These are phyloP conservation scores for Ganoderma resinaceum DNA, from an alignment of 1,284 basidiomycete species.

Conservation along the genomic window DNA sequence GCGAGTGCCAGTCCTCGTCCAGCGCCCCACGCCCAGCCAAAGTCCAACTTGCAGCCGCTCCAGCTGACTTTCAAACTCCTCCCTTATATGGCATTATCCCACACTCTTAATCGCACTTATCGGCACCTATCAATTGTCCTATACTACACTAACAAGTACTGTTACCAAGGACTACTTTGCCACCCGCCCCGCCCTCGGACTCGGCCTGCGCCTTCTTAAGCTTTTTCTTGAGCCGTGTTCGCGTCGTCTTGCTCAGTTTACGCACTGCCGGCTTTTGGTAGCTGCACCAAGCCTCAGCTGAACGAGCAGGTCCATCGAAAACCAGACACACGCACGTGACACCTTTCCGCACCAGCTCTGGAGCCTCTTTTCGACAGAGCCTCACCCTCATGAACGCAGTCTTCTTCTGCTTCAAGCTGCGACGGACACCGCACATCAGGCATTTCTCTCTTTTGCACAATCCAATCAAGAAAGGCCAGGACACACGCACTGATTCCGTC, in stretches of 20 bases:
- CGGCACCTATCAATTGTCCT: not conserved
- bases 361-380: constrained; percentile 59
- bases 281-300: constrained; percentile 42
- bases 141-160: not conserved
- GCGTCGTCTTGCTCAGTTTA: constrained; percentile 64
- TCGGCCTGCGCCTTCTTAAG: constrained; percentile 39
- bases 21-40: not conserved
- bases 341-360: constrained; percentile 47
- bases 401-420: constrained; percentile 67
- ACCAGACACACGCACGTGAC: constrained; percentile 56
- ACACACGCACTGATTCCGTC: constrained; percentile 65
- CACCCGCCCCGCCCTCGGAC: not conserved
- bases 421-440: too few species aligned
- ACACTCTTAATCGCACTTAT: constrained; percentile 3
- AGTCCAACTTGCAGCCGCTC: constrained; percentile 20
- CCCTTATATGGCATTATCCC: constrained; percentile 19
- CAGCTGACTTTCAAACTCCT: constrained; percentile 21
- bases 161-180: too few species aligned
- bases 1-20: not conserved
- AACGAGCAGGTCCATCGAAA: not conserved
- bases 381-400: constrained; percentile 81
- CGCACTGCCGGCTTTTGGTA: constrained; percentile 62
- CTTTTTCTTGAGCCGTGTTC: constrained; percentile 60
- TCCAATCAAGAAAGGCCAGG: not conserved
- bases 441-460: too few species aligned